Conservation (phyloP, 2,329 filamentous ascomycete species). For the Penicillium sp. region DNA sequence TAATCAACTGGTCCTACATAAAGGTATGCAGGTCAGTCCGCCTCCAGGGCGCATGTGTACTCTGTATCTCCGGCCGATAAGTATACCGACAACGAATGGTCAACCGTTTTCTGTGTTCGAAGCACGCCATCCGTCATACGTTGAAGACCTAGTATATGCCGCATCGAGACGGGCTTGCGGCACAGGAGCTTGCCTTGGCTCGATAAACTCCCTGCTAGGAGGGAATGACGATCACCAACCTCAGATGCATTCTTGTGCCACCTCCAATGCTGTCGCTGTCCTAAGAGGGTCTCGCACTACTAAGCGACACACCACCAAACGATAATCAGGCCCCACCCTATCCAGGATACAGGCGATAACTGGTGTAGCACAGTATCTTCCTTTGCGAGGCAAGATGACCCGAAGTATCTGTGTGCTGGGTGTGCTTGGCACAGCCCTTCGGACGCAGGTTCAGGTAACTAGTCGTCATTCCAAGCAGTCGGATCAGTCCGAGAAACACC, state of each 20-base stretch:
- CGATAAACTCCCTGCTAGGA: not conserved
- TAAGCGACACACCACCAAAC: not conserved
- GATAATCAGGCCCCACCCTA: not conserved
- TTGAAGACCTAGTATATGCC: not conserved
- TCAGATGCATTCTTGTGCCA: not conserved
- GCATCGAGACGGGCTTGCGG: not conserved
- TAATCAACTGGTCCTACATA: not conserved
- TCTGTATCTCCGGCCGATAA: no score
- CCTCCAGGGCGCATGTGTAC: not conserved
- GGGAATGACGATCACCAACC: not conserved
- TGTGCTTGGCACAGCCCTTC: conserved; percentile 1
- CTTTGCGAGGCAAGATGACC: not conserved
- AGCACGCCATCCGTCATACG: not conserved
- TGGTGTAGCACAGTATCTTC: conserved; percentile 1
- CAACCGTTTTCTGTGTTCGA: no score
- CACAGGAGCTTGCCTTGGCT: not conserved
- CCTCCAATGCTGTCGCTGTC: not conserved
- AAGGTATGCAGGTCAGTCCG: not conserved
- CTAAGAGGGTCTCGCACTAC: not conserved
- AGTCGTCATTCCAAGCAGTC: not conserved
- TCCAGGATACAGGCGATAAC: not conserved
- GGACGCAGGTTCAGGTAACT: not conserved
- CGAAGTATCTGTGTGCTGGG: not conserved
- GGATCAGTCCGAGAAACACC: not conserved
- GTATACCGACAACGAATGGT: no score